Evolutionary conservation across 306 rosid species (phyloP).

Genomic region (Vigna unguiculata): DNA sequence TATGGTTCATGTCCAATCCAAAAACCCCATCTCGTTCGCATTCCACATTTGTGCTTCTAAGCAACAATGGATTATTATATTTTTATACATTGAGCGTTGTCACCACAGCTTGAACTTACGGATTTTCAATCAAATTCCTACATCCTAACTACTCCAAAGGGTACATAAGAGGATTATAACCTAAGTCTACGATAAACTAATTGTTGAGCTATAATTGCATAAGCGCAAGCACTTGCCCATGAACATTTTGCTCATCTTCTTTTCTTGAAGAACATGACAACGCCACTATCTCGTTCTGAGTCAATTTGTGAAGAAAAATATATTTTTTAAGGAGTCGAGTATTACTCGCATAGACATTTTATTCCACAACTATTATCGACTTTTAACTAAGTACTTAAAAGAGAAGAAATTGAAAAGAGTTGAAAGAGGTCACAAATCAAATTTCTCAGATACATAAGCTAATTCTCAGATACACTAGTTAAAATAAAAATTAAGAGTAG

Average conservation of each 20-base stretch:
- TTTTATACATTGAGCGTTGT: background rate
- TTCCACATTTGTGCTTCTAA: slow-evolving; percentile 18
- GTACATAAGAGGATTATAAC: slow-evolving; percentile 7
- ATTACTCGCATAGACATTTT: background rate
- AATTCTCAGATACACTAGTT: no score
- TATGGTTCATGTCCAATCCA: slow-evolving; percentile 33
- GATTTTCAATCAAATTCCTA: background rate
- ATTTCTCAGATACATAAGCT: background rate
- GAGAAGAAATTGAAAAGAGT: no score
- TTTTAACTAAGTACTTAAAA: background rate
- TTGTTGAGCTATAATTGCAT: slow-evolving; percentile 18
- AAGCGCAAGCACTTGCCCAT: background rate
- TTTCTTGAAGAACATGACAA: slow-evolving; percentile 3
- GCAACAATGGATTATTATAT: background rate
- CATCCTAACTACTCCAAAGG: slow-evolving; percentile 8
- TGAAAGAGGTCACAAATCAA: no score
- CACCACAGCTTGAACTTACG: background rate
- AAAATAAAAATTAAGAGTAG: no score
- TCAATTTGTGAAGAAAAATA: background rate
- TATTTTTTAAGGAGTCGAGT: background rate
- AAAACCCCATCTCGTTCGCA: background rate
- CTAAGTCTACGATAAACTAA: background rate
- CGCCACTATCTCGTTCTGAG: background rate
- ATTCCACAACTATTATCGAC: background rate
- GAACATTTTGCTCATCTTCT: background rate